phyloP scores from a whole-genome alignment of 345 rosid species.

The Erysimum cheiranthoides region DNA sequence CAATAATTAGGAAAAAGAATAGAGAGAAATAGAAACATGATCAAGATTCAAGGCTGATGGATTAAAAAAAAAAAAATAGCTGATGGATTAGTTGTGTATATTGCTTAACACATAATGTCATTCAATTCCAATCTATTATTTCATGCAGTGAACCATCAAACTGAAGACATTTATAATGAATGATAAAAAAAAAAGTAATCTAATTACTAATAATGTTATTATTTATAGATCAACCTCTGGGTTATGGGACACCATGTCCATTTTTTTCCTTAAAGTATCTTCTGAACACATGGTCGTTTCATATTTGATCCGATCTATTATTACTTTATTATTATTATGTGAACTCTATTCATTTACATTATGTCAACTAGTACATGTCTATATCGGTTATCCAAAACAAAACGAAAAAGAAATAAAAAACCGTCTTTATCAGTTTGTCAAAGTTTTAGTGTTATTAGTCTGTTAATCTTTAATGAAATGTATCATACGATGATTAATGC shows the following conservation, averaged over 20 bases:
- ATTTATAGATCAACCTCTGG: not conserved
- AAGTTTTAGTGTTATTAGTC: too few relatives aligned
- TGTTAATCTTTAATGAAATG: too few relatives aligned
- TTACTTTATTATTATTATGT: not conserved
- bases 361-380: not conserved
- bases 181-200: too few relatives aligned
- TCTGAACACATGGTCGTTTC: slow-evolving; percentile 14
- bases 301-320: slow-evolving; percentile 8
- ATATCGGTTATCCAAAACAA: too few relatives aligned
- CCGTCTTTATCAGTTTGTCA: too few relatives aligned
- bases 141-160: not conserved
- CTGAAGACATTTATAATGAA: not conserved
- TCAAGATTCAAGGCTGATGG: too few relatives aligned
- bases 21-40: not conserved
- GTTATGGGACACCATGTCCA: slow-evolving; percentile 20
- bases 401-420: too few relatives aligned
- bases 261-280: not conserved
- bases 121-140: not conserved
- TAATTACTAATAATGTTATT: not conserved
- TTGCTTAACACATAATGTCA: not conserved
- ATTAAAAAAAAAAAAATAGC: too few relatives aligned
- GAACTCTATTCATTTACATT: not conserved
- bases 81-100: not conserved
- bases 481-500: not conserved
- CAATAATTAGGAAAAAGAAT: too few relatives aligned